Conservation (phyloP, 495 filamentous ascomycete species). For the Terfezia boudieri region DNA sequence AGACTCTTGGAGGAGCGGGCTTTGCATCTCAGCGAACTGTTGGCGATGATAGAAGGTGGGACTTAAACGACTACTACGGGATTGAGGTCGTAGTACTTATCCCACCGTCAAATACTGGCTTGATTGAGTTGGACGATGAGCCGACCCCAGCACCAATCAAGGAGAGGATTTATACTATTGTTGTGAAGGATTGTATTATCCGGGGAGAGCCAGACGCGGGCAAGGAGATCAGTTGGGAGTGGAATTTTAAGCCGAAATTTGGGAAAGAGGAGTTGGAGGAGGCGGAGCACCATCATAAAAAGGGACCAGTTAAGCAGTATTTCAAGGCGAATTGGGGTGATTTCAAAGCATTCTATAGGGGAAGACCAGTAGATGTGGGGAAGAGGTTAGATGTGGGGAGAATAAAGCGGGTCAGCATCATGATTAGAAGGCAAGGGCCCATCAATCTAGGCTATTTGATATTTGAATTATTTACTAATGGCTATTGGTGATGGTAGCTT, state of each 20-base stretch:
- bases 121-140: background rate
- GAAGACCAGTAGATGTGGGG: constrained; percentile 32
- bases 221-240: constrained; percentile 35
- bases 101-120: background rate
- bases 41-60: constrained; percentile 25
- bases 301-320: background rate
- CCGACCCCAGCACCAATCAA: constrained; percentile 12
- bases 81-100: constrained; percentile 24
- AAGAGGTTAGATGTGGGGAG: constrained; percentile 30
- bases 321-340: constrained; percentile 26
- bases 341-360: constrained; percentile 51
- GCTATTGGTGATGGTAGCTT: background rate
- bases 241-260: constrained; percentile 16
- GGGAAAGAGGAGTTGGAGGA: background rate
- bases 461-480: no score
- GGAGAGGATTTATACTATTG: constrained; percentile 44
- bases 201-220: constrained; percentile 34
- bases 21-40: constrained; percentile 58
- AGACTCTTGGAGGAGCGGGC: constrained; percentile 56
- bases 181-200: constrained; percentile 43
- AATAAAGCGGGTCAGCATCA: constrained; percentile 46
- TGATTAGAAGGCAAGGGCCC: constrained; percentile 38
- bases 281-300: constrained; percentile 4
- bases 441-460: background rate
- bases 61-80: constrained; percentile 34